phyloP scores from a whole-genome alignment of 208 protist species.

The Borovskyia barvae region DNA sequence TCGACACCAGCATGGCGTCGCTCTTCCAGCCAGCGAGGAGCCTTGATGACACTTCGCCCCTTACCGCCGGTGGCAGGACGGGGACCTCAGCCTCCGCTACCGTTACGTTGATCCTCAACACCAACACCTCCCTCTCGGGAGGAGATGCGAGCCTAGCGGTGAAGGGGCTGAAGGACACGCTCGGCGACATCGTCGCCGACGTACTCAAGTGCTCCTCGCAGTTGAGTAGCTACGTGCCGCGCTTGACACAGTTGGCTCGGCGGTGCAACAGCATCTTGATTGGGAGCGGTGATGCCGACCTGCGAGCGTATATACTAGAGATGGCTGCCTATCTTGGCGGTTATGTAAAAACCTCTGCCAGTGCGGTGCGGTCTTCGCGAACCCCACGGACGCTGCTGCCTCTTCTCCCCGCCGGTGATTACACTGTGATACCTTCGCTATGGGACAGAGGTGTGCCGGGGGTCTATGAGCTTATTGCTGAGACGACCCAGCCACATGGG shows the following conservation, averaged over 20 bases:
- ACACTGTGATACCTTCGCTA: slow-evolving; percentile 65
- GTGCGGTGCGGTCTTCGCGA: slow-evolving; percentile 16
- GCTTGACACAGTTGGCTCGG: slow-evolving; percentile 35
- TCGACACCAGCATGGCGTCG: slow-evolving; percentile 15
- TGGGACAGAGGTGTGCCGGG: slow-evolving; percentile 60
- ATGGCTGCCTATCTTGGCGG: slow-evolving; percentile 32
- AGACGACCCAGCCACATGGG: slow-evolving; percentile 67
- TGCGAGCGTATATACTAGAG: slow-evolving; percentile 26
- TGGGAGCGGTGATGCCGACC: slow-evolving; percentile 1
- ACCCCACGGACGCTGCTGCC: slow-evolving; percentile 33
- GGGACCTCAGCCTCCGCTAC: slow-evolving; percentile 11
- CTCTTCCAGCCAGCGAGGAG: slow-evolving; percentile 19
- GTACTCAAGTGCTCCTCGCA: slow-evolving; percentile 42
- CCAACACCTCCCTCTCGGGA: slow-evolving; percentile 5
- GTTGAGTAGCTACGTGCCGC: slow-evolving; percentile 37
- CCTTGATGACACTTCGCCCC: slow-evolving; percentile 2
- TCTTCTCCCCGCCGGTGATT: slow-evolving; percentile 68
- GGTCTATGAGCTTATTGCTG: slow-evolving; percentile 56
- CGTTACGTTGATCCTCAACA: slow-evolving; percentile 15
- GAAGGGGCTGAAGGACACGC: slow-evolving; percentile 13
- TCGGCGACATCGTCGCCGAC: slow-evolving; percentile 29
- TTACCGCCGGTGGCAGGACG: slow-evolving; percentile 1
- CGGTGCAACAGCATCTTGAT: slow-evolving; percentile 19
- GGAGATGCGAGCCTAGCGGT: slow-evolving; percentile 2
- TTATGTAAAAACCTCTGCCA: slow-evolving; percentile 36